These are phyloP conservation scores for Globisporangium takayamanum DNA, from an alignment of 352 stramenopile genomes.

Conservation along the genomic window DNA sequence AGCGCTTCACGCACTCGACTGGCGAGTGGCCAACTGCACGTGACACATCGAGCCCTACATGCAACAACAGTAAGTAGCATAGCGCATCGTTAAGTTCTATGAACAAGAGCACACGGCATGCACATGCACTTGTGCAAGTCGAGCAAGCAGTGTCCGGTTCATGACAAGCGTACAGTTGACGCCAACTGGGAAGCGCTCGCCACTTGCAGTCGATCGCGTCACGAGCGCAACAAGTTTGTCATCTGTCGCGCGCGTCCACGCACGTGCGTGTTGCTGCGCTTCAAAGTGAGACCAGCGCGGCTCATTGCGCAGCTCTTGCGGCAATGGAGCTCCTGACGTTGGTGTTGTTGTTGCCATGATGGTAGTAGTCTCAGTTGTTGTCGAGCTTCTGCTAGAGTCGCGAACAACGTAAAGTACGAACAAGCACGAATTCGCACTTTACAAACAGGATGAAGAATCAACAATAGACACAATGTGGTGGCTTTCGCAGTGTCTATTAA, in stretches of 20 bases:
- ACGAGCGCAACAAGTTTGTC: conserved; percentile 59
- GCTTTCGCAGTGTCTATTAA: no score
- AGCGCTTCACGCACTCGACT: conserved; percentile 79
- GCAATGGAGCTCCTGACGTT: conserved; percentile 5
- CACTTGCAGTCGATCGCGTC: conserved; percentile 60
- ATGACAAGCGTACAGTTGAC: conserved; percentile 61
- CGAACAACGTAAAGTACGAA: no score
- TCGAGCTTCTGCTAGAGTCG: no score
- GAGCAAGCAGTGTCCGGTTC: background rate
- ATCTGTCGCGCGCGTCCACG: conserved; percentile 45
- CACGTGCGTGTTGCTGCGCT: conserved; percentile 16
- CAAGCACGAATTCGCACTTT: no score
- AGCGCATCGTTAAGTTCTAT: background rate
- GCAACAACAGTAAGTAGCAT: background rate
- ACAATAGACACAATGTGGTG: no score
- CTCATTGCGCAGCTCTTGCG: conserved; percentile 52
- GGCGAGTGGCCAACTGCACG: conserved; percentile 46
- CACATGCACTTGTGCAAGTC: no score
- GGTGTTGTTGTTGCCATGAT: background rate
- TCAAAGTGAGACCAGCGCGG: conserved; percentile 63
- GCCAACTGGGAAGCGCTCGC: conserved; percentile 72
- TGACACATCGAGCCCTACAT: conserved; percentile 64
- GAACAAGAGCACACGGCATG: no score
- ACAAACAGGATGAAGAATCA: background rate
- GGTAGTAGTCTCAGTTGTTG: no score